These are phyloP conservation scores for Colletotrichum cuscutae DNA, from an alignment of 2,329 filamentous ascomycete species.

Conservation along the genomic window DNA sequence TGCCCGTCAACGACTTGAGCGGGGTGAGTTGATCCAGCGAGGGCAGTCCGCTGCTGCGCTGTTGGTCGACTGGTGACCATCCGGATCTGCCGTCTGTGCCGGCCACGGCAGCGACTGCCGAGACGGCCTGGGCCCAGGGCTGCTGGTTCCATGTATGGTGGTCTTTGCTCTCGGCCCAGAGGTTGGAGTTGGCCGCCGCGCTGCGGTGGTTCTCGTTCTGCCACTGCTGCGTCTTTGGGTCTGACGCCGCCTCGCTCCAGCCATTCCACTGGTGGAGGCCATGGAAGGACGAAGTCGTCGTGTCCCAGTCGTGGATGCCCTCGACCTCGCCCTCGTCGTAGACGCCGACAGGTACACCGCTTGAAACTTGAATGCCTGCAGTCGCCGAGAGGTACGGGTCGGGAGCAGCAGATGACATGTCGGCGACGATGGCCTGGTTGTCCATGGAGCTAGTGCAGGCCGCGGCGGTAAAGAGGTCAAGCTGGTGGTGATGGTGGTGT, in stretches of 20 bases:
- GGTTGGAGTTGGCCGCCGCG: slow-evolving; percentile 40
- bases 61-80: slow-evolving; percentile 33
- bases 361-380: slow-evolving; percentile 36
- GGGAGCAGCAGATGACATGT: slow-evolving; percentile 26
- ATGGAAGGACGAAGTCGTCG: slow-evolving; percentile 28
- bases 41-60: slow-evolving; percentile 28
- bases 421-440: slow-evolving; percentile 35
- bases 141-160: slow-evolving; percentile 46
- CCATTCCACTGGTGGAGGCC: slow-evolving; percentile 35
- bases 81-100: slow-evolving; percentile 33
- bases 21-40: slow-evolving; percentile 35
- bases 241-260: slow-evolving; percentile 32
- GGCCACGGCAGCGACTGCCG: slow-evolving; percentile 41
- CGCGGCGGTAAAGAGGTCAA: slow-evolving; percentile 30
- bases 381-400: slow-evolving; percentile 36
- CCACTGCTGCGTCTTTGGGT: slow-evolving; percentile 33
- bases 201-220: slow-evolving; percentile 35
- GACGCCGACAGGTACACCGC: slow-evolving; percentile 31
- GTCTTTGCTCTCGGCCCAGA: slow-evolving; percentile 41
- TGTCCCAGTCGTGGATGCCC: slow-evolving; percentile 32
- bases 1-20: slow-evolving; percentile 29
- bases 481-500: slow-evolving; percentile 36
- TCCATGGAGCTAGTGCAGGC: slow-evolving; percentile 35
- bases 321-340: slow-evolving; percentile 34
- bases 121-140: slow-evolving; percentile 45